A percentile compares a stretch with the other conserved stretches of the same genome.
phyloP scores from a whole-genome alignment of 2,329 filamentous ascomycete genomes.

The Claviceps sorghi region DNA sequence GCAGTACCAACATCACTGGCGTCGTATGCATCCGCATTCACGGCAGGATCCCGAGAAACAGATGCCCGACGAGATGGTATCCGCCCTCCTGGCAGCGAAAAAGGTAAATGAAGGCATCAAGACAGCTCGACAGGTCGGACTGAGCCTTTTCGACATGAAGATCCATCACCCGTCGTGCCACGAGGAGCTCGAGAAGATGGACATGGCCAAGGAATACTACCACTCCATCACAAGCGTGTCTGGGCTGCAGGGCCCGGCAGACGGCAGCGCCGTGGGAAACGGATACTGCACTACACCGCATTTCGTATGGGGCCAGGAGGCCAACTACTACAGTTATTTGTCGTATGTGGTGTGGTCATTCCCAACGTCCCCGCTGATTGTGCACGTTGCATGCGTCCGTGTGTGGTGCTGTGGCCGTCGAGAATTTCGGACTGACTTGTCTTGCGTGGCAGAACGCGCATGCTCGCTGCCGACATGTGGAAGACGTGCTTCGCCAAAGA shows the following conservation, averaged over 20 bases:
- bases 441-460: background rate
- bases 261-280: background rate
- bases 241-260: background rate
- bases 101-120: background rate
- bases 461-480: constrained; percentile 3
- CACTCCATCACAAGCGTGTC: background rate
- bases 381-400: background rate
- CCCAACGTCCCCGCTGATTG: background rate
- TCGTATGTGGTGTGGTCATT: background rate
- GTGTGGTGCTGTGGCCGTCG: background rate
- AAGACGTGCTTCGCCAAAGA: background rate
- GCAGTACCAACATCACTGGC: background rate
- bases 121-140: background rate
- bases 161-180: background rate
- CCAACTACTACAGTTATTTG: background rate
- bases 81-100: background rate
- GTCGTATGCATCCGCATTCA: background rate
- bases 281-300: background rate
- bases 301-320: background rate
- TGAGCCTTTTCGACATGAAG: background rate
- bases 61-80: background rate
- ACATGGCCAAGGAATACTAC: background rate
- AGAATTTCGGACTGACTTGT: background rate
- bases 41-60: background rate
- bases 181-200: background rate